Percentiles rank a stretch among this genome's conserved stretches.
These are phyloP conservation scores for Leccinum uliginosum DNA, from an alignment of 768 basidiomycete species.

Conservation along the genomic window DNA sequence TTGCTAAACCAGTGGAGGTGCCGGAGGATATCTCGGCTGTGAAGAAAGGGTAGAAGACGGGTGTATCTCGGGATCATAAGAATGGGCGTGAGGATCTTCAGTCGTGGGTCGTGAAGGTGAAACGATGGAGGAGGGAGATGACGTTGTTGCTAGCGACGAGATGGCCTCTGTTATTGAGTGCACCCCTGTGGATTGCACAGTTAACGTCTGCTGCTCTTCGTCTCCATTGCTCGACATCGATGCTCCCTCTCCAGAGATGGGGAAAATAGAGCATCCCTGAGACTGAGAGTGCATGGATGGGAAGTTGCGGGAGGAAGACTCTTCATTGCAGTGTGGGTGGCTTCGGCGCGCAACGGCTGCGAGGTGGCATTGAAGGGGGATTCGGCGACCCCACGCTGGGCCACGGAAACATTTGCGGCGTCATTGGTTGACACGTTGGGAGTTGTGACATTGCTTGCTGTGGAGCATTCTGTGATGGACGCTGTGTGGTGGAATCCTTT, in stretches of 20 bases:
- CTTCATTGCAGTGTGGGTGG: background rate
- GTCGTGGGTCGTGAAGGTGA: background rate
- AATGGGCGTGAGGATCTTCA: constrained; percentile 3
- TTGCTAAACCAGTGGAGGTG: constrained; percentile 1
- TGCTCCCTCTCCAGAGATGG: background rate
- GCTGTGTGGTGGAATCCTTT: constrained; percentile 25
- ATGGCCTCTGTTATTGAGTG: constrained; percentile 19
- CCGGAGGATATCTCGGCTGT: constrained; percentile 2
- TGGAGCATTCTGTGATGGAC: constrained; percentile 23
- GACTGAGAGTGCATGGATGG: background rate
- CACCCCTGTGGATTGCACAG: background rate
- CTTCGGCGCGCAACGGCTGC: background rate
- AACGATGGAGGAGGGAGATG: constrained; percentile 6
- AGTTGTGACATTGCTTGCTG: background rate
- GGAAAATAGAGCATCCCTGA: background rate
- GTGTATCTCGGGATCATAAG: constrained; percentile 6
- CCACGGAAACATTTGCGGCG: constrained; percentile 3
- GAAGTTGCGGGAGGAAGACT: background rate
- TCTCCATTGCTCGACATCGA: background rate
- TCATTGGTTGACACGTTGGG: background rate
- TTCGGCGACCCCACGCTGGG: background rate
- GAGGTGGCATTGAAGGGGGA: background rate
- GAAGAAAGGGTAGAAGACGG: background rate
- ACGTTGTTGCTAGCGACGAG: constrained; percentile 12
- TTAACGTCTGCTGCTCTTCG: background rate